Evolutionary conservation across 2,329 filamentous ascomycete genomes (phyloP).

Genomic region (Claviceps sp.): DNA sequence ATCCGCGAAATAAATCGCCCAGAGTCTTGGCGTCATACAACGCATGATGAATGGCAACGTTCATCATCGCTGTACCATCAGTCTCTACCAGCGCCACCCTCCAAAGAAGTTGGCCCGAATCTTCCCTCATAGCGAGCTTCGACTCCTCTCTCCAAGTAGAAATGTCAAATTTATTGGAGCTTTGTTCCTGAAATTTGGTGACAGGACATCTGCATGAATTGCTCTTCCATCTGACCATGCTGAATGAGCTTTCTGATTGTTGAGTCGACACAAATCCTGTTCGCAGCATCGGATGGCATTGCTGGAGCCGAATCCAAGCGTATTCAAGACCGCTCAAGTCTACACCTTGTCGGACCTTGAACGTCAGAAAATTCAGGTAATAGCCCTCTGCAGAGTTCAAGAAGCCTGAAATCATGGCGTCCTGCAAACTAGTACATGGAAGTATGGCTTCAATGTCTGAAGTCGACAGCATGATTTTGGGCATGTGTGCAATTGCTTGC

Average conservation of each 20-base stretch:
- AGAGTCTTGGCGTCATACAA: constrained; percentile 76
- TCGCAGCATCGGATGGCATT: constrained; percentile 57
- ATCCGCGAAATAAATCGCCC: constrained; percentile 45
- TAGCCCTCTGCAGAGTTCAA: constrained; percentile 49
- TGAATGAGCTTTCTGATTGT: constrained; percentile 48
- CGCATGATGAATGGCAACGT: constrained; percentile 57
- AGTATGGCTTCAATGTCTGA: constrained; percentile 41
- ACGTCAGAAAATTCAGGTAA: constrained; percentile 64
- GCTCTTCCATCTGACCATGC: constrained; percentile 52
- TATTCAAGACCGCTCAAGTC: constrained; percentile 27
- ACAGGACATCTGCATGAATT: constrained; percentile 7
- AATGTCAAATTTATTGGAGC: not conserved
- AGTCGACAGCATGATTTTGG: constrained; percentile 8
- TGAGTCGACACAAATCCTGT: constrained; percentile 57
- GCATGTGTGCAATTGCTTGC: constrained; percentile 17
- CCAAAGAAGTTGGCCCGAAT: constrained; percentile 50
- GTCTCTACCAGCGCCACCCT: constrained; percentile 33
- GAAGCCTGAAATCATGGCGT: constrained; percentile 67
- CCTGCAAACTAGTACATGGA: constrained; percentile 70
- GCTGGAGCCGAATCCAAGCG: constrained; percentile 46
- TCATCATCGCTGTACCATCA: constrained; percentile 18
- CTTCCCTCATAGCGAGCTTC: constrained; percentile 20
- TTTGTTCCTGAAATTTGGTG: not conserved
- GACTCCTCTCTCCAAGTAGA: constrained; percentile 24
- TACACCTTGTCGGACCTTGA: constrained; percentile 31